These are phyloP conservation scores for Scheffersomyces cryptocercus DNA, from an alignment of 1,139 yeast species.

Conservation along the genomic window DNA sequence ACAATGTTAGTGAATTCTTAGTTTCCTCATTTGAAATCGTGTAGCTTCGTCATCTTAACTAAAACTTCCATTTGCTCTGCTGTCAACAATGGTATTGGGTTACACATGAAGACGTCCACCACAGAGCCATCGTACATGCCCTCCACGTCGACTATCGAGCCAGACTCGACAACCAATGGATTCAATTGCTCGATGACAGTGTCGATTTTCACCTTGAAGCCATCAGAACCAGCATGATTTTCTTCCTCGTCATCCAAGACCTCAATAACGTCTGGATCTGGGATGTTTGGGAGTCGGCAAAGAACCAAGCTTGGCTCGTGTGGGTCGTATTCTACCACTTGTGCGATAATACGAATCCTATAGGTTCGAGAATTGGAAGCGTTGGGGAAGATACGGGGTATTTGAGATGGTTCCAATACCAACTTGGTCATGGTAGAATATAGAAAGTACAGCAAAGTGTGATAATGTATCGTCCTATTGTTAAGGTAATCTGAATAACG, in stretches of 20 bases:
- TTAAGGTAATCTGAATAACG: too few relatives aligned
- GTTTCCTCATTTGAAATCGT: constrained; percentile 7
- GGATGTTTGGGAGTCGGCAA: constrained; percentile 3
- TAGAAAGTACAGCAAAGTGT: too few relatives aligned
- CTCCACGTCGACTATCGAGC: constrained; percentile 13
- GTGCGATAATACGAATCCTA: constrained; percentile 32
- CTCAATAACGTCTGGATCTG: too few relatives aligned
- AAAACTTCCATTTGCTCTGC: constrained; percentile 9
- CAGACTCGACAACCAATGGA: constrained; percentile 5
- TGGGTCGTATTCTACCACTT: constrained; percentile 22
- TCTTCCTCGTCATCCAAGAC: too few relatives aligned
- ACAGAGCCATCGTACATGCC: constrained; percentile 19
- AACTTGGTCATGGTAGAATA: constrained; percentile 25
- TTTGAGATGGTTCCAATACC: constrained; percentile 26
- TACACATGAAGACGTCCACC: constrained; percentile 21
- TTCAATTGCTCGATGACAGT: neutral
- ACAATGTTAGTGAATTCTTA: neutral
- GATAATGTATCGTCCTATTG: too few relatives aligned
- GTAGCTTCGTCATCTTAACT: constrained; percentile 12
- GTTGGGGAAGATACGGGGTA: constrained; percentile 20
- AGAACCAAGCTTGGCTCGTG: constrained; percentile 9
- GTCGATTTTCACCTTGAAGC: too few relatives aligned
- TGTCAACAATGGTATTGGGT: constrained; percentile 11
- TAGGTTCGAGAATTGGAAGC: constrained; percentile 22
- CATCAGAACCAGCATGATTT: too few relatives aligned